Percentiles rank a stretch among this genome's conserved stretches.
phyloP scores from a whole-genome alignment of 331 rosid genomes.

The Saraca asoca region DNA sequence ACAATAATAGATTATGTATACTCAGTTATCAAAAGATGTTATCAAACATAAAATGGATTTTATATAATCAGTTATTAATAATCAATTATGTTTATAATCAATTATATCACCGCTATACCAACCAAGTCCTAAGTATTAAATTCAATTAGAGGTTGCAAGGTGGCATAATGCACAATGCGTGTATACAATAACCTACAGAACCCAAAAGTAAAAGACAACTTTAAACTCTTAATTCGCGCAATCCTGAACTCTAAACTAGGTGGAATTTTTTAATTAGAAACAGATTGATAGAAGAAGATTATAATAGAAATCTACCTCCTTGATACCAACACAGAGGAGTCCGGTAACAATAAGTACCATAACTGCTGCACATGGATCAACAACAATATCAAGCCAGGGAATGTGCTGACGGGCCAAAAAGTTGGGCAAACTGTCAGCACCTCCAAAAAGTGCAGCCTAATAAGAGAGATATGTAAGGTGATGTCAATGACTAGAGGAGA shows the following conservation, averaged over 20 bases:
- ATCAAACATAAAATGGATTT: no score
- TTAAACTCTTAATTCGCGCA: background rate
- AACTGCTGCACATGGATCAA: conserved; percentile 88
- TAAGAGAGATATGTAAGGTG: background rate
- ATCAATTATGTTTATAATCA: no score
- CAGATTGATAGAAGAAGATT: background rate
- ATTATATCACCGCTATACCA: no score
- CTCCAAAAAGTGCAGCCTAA: conserved; percentile 82
- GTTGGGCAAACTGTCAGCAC: conserved; percentile 58
- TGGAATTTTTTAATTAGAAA: background rate
- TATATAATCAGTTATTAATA: no score
- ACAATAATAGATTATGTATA: no score
- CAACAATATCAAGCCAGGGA: conserved; percentile 61
- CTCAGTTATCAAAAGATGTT: no score
- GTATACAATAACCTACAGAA: background rate
- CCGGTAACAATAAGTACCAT: conserved; percentile 69
- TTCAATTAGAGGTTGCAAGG: no score
- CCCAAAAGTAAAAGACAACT: conserved; percentile 8
- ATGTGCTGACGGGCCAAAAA: conserved; percentile 68
- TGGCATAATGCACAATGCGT: background rate
- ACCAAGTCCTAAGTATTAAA: background rate
- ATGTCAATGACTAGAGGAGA: background rate
- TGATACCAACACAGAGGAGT: conserved; percentile 76
- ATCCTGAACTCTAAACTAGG: conserved; percentile 14
- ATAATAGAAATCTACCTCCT: conserved; percentile 62